These are phyloP conservation scores for Klebsormidium nitens DNA, from an alignment of 139 green algal genomes.

Conservation along the genomic window DNA sequence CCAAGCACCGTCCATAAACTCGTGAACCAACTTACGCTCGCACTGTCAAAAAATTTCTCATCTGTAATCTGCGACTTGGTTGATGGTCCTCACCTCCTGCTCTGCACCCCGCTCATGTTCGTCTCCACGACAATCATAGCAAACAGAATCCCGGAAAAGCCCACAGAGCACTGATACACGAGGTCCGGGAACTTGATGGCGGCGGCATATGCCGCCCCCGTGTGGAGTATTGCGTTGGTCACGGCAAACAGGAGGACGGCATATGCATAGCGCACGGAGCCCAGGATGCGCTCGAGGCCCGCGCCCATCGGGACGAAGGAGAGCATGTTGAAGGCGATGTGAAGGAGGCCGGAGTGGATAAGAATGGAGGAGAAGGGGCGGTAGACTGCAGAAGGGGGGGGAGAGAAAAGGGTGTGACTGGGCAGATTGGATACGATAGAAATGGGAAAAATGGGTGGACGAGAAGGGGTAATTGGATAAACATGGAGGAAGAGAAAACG, in stretches of 20 bases:
- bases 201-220: slow-evolving; percentile 13
- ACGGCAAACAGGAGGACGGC: slow-evolving; percentile 44
- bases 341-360: slow-evolving; percentile 58
- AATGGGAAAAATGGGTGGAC: too few relatives aligned
- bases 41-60: too few relatives aligned
- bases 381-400: slow-evolving; percentile 19
- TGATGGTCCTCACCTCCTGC: slow-evolving; percentile 9
- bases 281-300: slow-evolving; percentile 48
- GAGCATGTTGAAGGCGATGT: slow-evolving; percentile 75
- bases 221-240: slow-evolving; percentile 10
- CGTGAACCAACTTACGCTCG: neutral
- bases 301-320: slow-evolving; percentile 65
- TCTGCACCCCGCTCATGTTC: slow-evolving; percentile 7
- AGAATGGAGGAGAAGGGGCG: slow-evolving; percentile 47
- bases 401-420: too few relatives aligned
- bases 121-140: slow-evolving; percentile 62
- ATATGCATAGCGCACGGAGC: slow-evolving; percentile 44
- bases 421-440: too few relatives aligned
- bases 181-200: neutral
- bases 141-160: slow-evolving; percentile 72
- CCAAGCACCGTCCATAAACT: neutral
- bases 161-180: slow-evolving; percentile 52
- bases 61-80: too few relatives aligned
- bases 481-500: too few relatives aligned
- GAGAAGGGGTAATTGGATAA: too few relatives aligned